These are phyloP conservation scores for Clitocybe nebularis DNA, from an alignment of 1,284 basidiomycete genomes.

Conservation along the genomic window DNA sequence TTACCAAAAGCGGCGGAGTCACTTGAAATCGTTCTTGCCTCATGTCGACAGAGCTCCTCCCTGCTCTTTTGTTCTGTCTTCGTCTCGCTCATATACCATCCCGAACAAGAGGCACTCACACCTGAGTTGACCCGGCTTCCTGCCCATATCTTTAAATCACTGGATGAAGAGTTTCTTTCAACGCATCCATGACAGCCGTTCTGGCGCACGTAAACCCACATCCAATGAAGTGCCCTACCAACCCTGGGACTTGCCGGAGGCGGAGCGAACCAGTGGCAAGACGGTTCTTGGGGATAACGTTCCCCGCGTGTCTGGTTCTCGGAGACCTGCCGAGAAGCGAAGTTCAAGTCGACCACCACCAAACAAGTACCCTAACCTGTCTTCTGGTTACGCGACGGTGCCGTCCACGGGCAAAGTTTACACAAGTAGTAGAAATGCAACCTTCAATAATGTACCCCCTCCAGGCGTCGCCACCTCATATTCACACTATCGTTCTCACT, in stretches of 20 bases:
- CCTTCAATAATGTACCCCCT: neutral
- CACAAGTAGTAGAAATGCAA: neutral
- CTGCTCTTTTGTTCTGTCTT: slow-evolving; percentile 16
- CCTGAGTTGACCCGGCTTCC: slow-evolving; percentile 15
- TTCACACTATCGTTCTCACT: too few species aligned
- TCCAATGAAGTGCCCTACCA: slow-evolving; percentile 30
- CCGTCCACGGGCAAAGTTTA: slow-evolving; percentile 7
- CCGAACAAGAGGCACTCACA: slow-evolving; percentile 13
- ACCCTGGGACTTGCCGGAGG: slow-evolving; percentile 16
- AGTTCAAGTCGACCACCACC: slow-evolving; percentile 25
- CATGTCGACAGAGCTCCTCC: slow-evolving; percentile 41
- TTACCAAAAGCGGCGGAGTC: slow-evolving; percentile 24
- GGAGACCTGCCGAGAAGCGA: slow-evolving; percentile 22
- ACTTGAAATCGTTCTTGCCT: slow-evolving; percentile 38
- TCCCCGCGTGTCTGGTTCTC: too few species aligned
- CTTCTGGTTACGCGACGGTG: slow-evolving; percentile 12
- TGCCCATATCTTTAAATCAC: slow-evolving; percentile 20
- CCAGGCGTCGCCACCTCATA: neutral
- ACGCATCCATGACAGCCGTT: slow-evolving; percentile 39
- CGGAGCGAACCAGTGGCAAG: too few species aligned
- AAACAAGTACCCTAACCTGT: slow-evolving; percentile 7
- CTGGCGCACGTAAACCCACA: slow-evolving; percentile 34
- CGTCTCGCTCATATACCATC: slow-evolving; percentile 14
- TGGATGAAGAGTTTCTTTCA: slow-evolving; percentile 52
- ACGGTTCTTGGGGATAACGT: too few species aligned